Evolutionary conservation across 1,284 basidiomycete species (phyloP), one percentile per base, ranked within the genome.

Genomic region (Rhodotorula glutinis): DNA sequence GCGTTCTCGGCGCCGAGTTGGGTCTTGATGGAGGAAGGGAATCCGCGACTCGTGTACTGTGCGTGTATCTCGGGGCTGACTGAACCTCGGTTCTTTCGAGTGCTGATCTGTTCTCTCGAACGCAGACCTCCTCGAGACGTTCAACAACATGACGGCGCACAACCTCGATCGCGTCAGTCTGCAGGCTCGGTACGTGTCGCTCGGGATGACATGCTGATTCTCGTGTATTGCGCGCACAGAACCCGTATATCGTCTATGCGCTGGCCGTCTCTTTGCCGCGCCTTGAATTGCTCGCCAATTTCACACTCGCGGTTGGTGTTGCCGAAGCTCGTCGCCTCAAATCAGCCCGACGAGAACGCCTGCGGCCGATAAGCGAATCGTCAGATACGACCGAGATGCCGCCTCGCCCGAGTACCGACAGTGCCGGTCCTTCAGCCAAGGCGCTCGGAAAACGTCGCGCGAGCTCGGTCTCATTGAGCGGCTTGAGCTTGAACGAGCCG

Each of bases 31-130:
- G 93, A 97, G 72, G 93, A 97, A 79, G 91, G 92, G 10, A 90
- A 98, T 77, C 95, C 95, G 4, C 82, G 94, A 58, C 80, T 97
- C 30, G 82, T 96, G 40, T 97, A 90, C 79, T 95, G 95, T 79
- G 86, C 92, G 87, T 90, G 14, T 4, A 7, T 16, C 17, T 17
- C 41, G 2, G 40, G 0, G 54, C 40, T 68, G n/a, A n/a, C n/a
- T n/a, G n/a, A n/a, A n/a, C 8, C 13, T 13, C 23, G 4, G 17
- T n/a, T 43, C 41, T 29, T 9, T 57, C 54, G 11, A 8, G 8
- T n/a, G 14, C 16, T 57, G 11, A n/a, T 40, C 13, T 17, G 0
- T 19, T 29, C 27, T 3, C 25, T n/a, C n/a, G n/a, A n/a, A 2
- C 13, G 16, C 58, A 67, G 58, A 25, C 73, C 91, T 90, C 84